Evolutionary conservation across 352 stramenopile species (phyloP).

Genomic region (Phytophthora hibernalis): DNA sequence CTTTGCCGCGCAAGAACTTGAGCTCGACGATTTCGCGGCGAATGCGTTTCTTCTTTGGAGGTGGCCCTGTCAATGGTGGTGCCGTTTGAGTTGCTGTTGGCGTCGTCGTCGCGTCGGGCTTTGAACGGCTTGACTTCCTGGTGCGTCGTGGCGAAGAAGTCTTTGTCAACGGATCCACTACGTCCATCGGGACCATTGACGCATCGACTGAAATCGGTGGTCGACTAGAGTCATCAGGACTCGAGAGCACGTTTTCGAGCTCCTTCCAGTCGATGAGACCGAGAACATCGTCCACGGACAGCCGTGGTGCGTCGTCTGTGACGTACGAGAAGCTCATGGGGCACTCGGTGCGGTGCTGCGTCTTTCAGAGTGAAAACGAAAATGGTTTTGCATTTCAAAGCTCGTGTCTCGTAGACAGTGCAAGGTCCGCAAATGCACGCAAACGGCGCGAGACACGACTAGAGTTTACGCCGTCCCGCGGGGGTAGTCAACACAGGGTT

Average conservation of each 20-base stretch:
- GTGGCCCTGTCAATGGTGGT: conserved; percentile 1
- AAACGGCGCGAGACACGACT: conserved; percentile 33
- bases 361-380: conserved; percentile 25
- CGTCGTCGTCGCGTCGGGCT: conserved; percentile 2
- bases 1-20: conserved; percentile 39
- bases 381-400: conserved; percentile 20
- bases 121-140: conserved; percentile 16
- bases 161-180: conserved; percentile 4
- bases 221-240: conserved; percentile 27
- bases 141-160: conserved; percentile 4
- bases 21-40: conserved; percentile 43
- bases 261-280: conserved; percentile 47
- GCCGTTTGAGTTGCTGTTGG: conserved; percentile 3
- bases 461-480: conserved; percentile 27
- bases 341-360: conserved; percentile 24
- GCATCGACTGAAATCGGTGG: conserved; percentile 8
- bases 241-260: conserved; percentile 36
- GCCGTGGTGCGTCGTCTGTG: conserved; percentile 32
- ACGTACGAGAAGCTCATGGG: conserved; percentile 36
- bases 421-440: conserved; percentile 9
- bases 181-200: conserved; percentile 6
- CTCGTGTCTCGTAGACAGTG: conserved; percentile 12
- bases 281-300: conserved; percentile 40
- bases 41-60: conserved; percentile 42
- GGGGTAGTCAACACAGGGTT: conserved; percentile 20